Evolutionary conservation across 495 filamentous ascomycete genomes (phyloP).

Genomic region (Penicillium verhagenii): DNA sequence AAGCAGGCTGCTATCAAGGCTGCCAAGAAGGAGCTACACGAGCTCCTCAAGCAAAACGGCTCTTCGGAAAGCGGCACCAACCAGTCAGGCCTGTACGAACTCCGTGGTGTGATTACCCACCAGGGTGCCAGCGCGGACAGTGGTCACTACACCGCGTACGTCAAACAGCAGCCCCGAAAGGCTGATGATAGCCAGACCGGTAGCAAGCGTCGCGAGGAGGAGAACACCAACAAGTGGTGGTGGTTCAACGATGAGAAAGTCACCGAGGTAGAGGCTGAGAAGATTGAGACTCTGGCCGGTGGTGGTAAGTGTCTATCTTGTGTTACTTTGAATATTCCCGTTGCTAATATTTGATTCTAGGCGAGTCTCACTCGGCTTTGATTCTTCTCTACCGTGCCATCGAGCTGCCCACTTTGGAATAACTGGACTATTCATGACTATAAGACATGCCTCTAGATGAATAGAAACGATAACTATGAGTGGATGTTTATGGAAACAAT

Average conservation of each 20-base stretch:
- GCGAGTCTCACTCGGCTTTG: conserved; percentile 89
- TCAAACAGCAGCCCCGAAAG: conserved; percentile 78
- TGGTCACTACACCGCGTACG: conserved; percentile 95
- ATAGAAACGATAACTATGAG: conserved; percentile 30
- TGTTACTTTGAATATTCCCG: background rate
- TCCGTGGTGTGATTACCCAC: conserved; percentile 94
- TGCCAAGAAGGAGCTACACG: conserved; percentile 81
- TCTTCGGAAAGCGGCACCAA: conserved; percentile 78
- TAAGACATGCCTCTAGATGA: conserved; percentile 23
- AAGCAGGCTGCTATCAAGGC: conserved; percentile 66
- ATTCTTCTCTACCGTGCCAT: conserved; percentile 92
- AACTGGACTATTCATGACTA: conserved; percentile 14
- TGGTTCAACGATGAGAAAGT: conserved; percentile 99
- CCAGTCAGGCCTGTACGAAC: conserved; percentile 89
- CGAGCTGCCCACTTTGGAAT: conserved; percentile 55
- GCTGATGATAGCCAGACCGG: conserved; percentile 54
- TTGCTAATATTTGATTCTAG: conserved; percentile 38
- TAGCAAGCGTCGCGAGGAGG: conserved; percentile 75
- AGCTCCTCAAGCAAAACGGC: conserved; percentile 68
- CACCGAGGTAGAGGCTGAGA: conserved; percentile 84
- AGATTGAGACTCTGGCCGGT: conserved; percentile 85
- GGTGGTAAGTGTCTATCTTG: conserved; percentile 60
- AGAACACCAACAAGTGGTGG: conserved; percentile 97
- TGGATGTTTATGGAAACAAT: conserved; percentile 11
- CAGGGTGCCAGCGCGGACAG: conserved; percentile 96